These are phyloP conservation scores for Morella rubra DNA, from an alignment of 306 rosid genomes.

Conservation along the genomic window DNA sequence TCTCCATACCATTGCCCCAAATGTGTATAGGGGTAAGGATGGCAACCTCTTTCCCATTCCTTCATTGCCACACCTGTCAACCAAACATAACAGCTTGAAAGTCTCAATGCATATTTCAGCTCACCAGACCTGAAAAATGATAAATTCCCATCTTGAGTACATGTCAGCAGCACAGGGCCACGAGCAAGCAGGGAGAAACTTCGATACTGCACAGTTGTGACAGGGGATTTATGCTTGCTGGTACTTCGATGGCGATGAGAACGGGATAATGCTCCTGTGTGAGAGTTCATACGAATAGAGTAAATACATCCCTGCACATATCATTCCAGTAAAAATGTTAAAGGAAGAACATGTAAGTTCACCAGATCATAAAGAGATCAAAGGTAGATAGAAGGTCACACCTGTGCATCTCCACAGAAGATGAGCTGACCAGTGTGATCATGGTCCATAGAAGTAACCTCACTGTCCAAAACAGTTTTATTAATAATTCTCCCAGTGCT, in stretches of 20 bases:
- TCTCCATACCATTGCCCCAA: neutral
- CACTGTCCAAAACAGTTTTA: conserved; percentile 67
- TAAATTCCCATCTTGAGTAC: conserved; percentile 86
- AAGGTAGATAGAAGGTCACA: conserved; percentile 35
- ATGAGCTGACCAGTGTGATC: conserved; percentile 89
- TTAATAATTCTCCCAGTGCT: conserved; percentile 91
- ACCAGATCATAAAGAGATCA: conserved; percentile 17
- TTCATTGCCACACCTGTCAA: conserved; percentile 3
- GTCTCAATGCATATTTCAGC: conserved; percentile 13
- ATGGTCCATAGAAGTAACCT: conserved; percentile 87
- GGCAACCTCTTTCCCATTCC: neutral
- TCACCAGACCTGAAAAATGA: conserved; percentile 84
- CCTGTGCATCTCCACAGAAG: conserved; percentile 85
- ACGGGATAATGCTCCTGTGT: conserved; percentile 81
- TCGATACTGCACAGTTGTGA: conserved; percentile 81
- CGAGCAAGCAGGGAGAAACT: conserved; percentile 91
- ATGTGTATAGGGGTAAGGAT: neutral
- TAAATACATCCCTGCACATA: conserved; percentile 76
- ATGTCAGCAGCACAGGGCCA: conserved; percentile 87
- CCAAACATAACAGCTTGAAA: conserved; percentile 3
- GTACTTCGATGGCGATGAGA: conserved; percentile 75
- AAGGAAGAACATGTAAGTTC: conserved; percentile 21
- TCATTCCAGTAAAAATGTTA: conserved; percentile 33
- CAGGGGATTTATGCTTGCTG: conserved; percentile 70
- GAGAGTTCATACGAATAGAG: conserved; percentile 86